phyloP scores from a whole-genome alignment of 352 stramenopile genomes.

The Pythium biforme region DNA sequence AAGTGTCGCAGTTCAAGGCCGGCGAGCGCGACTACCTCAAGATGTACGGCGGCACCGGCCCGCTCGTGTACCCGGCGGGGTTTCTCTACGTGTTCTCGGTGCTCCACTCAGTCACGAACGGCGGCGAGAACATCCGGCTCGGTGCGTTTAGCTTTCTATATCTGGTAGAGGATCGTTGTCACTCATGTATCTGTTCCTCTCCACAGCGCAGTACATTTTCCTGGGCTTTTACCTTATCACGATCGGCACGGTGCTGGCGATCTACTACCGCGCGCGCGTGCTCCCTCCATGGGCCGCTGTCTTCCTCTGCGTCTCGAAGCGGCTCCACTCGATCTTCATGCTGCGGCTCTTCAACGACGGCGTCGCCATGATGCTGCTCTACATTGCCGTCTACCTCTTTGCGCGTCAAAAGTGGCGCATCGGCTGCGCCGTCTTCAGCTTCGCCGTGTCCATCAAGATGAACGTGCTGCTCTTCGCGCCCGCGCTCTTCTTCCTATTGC shows the following conservation, averaged over 20 bases:
- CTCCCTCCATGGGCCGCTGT: slow-evolving; percentile 87
- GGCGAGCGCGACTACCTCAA: slow-evolving; percentile 96
- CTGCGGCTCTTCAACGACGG: slow-evolving; percentile 99
- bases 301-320: slow-evolving; percentile 93
- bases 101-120: slow-evolving; percentile 90
- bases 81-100: slow-evolving; percentile 97
- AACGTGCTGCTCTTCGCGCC: slow-evolving; percentile 98
- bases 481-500: slow-evolving; percentile 94
- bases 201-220: slow-evolving; percentile 93
- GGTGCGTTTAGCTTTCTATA: slow-evolving; percentile 35
- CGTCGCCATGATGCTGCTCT: slow-evolving; percentile 94
- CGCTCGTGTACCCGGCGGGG: slow-evolving; percentile 97
- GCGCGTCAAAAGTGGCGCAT: slow-evolving; percentile 79
- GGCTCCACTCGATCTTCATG: slow-evolving; percentile 98
- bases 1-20: slow-evolving; percentile 91
- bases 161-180: too few species aligned
- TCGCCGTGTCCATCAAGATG: slow-evolving; percentile 99
- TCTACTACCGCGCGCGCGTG: slow-evolving; percentile 82
- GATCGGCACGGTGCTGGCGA: slow-evolving; percentile 83
- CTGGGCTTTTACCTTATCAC: slow-evolving; percentile 93
- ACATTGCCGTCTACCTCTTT: slow-evolving; percentile 91
- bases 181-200: not conserved
- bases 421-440: slow-evolving; percentile 93
- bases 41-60: slow-evolving; percentile 95
- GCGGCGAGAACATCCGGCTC: slow-evolving; percentile 73